Conservation (phyloP, 805 yeast species). For the Candida sonorensis region DNA sequence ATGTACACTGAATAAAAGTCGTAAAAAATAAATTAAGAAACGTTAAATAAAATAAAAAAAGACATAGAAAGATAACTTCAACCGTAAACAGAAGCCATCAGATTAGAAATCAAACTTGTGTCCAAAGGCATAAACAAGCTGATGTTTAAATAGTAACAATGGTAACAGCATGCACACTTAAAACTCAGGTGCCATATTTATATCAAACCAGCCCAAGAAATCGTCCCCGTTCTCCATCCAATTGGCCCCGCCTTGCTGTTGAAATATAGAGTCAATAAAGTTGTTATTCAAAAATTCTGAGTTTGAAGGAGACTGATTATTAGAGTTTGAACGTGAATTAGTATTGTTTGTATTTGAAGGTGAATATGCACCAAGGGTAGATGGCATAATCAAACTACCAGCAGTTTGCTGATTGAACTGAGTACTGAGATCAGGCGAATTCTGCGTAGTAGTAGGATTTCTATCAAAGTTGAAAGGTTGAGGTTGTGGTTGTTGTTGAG, state of each 20-base stretch:
- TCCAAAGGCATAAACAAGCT: no score
- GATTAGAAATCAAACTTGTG: no score
- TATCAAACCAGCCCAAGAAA: conserved; percentile 90
- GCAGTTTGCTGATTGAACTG: background rate
- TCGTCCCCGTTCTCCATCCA: conserved; percentile 87
- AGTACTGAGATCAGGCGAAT: background rate
- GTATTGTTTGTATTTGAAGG: conserved; percentile 10
- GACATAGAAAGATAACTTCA: no score
- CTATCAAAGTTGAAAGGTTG: background rate
- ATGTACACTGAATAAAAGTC: no score
- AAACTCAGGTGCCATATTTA: conserved; percentile 63
- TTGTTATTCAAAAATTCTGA: conserved; percentile 19
- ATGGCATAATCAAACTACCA: background rate
- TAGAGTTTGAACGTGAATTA: conserved; percentile 11
- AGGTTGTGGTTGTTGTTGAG: background rate
- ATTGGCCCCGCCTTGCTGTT: conserved; percentile 76
- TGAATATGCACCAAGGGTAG: conserved; percentile 11
- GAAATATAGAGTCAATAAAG: conserved; percentile 52
- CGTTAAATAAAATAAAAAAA: no score
- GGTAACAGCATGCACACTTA: background rate
- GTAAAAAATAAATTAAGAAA: no score
- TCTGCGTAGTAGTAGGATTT: background rate
- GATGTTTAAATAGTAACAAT: no score
- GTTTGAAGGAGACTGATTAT: conserved; percentile 18
- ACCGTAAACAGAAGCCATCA: no score